phyloP scores from a whole-genome alignment of 352 stramenopile genomes.

The Pythium rhizo-oryzae region DNA sequence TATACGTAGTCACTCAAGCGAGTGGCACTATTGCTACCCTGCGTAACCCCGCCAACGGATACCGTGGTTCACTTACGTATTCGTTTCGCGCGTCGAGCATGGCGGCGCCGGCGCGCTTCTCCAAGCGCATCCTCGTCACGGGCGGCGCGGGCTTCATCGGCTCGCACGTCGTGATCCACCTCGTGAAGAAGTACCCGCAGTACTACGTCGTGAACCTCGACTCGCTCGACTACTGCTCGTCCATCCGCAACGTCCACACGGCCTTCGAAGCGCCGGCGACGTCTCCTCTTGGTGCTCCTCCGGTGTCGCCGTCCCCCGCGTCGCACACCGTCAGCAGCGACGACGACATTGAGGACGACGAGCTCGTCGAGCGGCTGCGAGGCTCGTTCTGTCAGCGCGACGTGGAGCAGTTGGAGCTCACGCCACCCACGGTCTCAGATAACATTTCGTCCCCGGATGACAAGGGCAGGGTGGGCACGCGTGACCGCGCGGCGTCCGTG shows the following conservation, averaged over 20 bases:
- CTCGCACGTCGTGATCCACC: slow-evolving; percentile 96
- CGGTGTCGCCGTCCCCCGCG: neutral
- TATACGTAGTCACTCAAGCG: too few relatives aligned
- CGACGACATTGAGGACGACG: slow-evolving; percentile 39
- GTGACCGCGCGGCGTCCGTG: slow-evolving; percentile 78
- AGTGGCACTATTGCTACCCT: too few relatives aligned
- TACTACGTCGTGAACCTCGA: slow-evolving; percentile 98
- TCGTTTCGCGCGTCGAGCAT: too few relatives aligned
- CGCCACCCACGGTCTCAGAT: slow-evolving; percentile 14
- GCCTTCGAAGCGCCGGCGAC: slow-evolving; percentile 33
- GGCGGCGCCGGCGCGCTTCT: slow-evolving; percentile 25
- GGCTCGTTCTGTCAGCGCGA: slow-evolving; percentile 65
- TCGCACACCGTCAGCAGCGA: slow-evolving; percentile 22
- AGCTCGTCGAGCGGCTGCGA: slow-evolving; percentile 45
- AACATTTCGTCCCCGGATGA: neutral
- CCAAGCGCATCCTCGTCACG: slow-evolving; percentile 96
- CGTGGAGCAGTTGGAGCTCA: slow-evolving; percentile 17
- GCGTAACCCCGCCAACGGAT: too few relatives aligned
- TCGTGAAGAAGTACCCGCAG: slow-evolving; percentile 96
- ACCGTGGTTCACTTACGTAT: too few relatives aligned
- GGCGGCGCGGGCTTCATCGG: slow-evolving; percentile 97
- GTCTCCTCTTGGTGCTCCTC: neutral
- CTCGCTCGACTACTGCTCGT: slow-evolving; percentile 87
- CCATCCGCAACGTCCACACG: slow-evolving; percentile 68
- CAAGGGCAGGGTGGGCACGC: neutral